These are phyloP conservation scores for Cladosporium sphaerospermum DNA, from an alignment of 2,329 filamentous ascomycete species.

Conservation along the genomic window DNA sequence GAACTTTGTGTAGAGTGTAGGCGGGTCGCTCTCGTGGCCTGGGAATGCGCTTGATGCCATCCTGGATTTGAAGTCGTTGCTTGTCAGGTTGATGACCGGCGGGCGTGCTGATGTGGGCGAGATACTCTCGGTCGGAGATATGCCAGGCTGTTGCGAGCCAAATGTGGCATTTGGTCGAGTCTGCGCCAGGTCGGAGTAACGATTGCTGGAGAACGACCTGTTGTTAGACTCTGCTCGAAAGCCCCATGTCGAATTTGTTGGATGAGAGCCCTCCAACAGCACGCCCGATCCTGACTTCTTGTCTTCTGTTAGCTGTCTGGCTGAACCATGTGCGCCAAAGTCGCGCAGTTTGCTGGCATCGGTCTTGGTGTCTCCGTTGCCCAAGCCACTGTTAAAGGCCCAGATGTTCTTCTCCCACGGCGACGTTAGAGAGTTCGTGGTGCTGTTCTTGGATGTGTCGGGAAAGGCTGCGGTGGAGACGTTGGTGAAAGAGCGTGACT, in stretches of 20 bases:
- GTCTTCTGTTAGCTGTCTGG: not conserved
- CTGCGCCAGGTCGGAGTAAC: not conserved
- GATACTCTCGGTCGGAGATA: constrained; percentile 17
- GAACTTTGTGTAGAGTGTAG: constrained; percentile 31
- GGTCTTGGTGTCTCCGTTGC: constrained; percentile 16
- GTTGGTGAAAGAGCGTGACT: constrained; percentile 24
- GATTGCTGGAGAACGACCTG: not conserved
- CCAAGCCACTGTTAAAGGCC: constrained; percentile 22
- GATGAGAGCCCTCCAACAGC: constrained; percentile 4
- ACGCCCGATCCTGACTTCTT: constrained; percentile 6
- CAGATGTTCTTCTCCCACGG: constrained; percentile 14
- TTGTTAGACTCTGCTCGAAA: not conserved
- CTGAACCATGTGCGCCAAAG: not conserved
- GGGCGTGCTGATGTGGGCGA: constrained; percentile 18
- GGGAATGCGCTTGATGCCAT: constrained; percentile 13
- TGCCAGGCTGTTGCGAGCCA: constrained; percentile 14
- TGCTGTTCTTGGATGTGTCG: constrained; percentile 1
- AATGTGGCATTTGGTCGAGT: constrained; percentile 13
- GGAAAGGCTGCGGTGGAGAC: not conserved
- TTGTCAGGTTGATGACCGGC: constrained; percentile 23
- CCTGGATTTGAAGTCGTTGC: constrained; percentile 5
- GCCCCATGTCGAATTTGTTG: not conserved
- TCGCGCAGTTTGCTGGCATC: constrained; percentile 17
- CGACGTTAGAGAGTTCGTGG: not conserved
- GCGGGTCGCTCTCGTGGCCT: constrained; percentile 20